Percentiles rank a stretch among this genome's conserved stretches.
These are phyloP conservation scores for Carex kokanica DNA, from an alignment of 176 grass and related monocot genomes.

Conservation along the genomic window DNA sequence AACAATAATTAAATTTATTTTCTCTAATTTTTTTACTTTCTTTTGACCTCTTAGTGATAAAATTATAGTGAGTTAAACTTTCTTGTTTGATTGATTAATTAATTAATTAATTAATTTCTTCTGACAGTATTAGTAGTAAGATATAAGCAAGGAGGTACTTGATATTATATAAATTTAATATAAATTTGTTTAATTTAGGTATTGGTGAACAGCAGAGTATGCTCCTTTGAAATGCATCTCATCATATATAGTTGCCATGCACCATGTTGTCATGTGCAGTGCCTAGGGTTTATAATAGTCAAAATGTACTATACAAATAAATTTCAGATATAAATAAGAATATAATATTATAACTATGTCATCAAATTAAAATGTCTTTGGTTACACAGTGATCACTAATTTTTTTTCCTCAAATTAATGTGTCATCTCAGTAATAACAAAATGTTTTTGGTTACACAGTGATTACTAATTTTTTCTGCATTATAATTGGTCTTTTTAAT, in stretches of 20 bases:
- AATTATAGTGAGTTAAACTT: no score
- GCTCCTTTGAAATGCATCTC: not conserved
- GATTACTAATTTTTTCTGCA: no score
- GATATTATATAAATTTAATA: not conserved
- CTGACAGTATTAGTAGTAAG: not conserved
- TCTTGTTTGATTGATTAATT: not conserved
- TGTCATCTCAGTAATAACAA: no score
- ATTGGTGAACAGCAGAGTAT: not conserved
- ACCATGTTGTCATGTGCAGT: not conserved
- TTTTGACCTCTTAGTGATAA: not conserved
- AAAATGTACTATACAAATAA: not conserved
- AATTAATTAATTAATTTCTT: not conserved
- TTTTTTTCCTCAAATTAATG: no score
- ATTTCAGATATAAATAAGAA: not conserved
- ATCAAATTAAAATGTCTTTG: no score
- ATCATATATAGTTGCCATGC: not conserved
- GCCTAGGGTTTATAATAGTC: not conserved
- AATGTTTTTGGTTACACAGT: no score
- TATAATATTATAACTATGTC: no score
- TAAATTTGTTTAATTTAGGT: not conserved
- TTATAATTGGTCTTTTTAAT: no score
- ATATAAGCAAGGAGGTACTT: not conserved
- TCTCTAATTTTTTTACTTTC: not conserved
- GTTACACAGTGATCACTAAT: no score
- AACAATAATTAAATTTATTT: conserved; percentile 8